Percentiles rank a stretch among this genome's conserved stretches.
Conservation (phyloP, 805 yeast species). For the Myxozyma neotropica region DNA sequence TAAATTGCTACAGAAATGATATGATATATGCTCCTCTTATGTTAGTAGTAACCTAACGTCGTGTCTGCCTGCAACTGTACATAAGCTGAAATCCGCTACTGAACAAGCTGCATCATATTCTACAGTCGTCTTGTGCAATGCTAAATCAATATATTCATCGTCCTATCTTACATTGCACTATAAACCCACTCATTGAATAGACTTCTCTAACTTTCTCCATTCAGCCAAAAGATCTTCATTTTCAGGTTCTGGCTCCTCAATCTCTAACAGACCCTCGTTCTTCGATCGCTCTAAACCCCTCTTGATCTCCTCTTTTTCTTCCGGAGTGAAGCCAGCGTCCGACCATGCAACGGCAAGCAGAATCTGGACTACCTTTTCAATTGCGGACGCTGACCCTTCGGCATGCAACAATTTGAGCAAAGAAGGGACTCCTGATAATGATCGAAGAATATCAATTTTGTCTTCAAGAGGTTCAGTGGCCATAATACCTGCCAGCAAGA, state of each 20-base stretch:
- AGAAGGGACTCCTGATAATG: constrained; percentile 25
- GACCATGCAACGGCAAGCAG: constrained; percentile 25
- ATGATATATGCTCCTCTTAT: background rate
- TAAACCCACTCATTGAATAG: too few species aligned
- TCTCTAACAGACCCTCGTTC: constrained; percentile 25
- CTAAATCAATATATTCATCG: background rate
- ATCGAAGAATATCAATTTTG: constrained; percentile 24
- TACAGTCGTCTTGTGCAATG: too few species aligned
- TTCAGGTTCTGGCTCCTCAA: constrained; percentile 16
- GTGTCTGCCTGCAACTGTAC: too few species aligned
- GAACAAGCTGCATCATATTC: too few species aligned
- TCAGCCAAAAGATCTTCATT: constrained; percentile 21
- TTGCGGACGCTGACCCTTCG: constrained; percentile 27
- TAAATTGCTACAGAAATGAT: background rate
- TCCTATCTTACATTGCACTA: constrained; percentile 5
- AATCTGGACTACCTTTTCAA: constrained; percentile 28
- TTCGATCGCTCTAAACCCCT: constrained; percentile 26
- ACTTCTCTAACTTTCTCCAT: constrained; percentile 28
- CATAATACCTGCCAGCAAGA: constrained; percentile 30
- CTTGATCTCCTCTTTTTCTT: constrained; percentile 26
- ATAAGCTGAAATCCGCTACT: too few species aligned
- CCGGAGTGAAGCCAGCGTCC: constrained; percentile 24
- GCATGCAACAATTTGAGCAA: constrained; percentile 20
- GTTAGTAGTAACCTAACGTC: background rate
- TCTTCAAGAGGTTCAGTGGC: constrained; percentile 30